These are phyloP conservation scores for Heimioporus sp. DNA, from an alignment of 768 basidiomycete species.

Conservation along the genomic window DNA sequence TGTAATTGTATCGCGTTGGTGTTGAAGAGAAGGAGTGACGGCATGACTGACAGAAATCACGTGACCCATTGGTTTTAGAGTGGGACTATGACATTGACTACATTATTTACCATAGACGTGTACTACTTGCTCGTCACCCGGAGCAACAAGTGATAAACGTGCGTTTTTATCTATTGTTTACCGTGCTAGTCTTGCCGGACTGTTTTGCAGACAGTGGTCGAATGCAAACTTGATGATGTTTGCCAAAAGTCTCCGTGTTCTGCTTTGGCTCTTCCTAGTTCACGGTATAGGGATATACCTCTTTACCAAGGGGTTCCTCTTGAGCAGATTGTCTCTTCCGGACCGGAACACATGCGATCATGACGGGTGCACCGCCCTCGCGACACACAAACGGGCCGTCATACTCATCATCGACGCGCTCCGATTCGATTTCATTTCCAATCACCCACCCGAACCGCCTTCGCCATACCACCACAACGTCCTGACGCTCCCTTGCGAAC, in stretches of 20 bases:
- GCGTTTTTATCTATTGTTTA: no score
- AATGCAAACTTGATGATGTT: conserved; percentile 19
- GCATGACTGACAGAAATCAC: background rate
- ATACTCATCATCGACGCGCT: conserved; percentile 89
- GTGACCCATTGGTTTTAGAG: background rate
- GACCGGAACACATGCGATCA: conserved; percentile 51
- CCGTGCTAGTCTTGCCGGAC: background rate
- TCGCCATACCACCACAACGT: conserved; percentile 81
- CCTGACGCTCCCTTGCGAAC: conserved; percentile 71
- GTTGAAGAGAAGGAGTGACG: no score
- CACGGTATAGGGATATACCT: conserved; percentile 83
- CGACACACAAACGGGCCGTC: conserved; percentile 78
- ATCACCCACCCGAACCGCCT: conserved; percentile 51
- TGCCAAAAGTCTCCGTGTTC: conserved; percentile 22
- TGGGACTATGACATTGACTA: no score
- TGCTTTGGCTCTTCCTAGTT: conserved; percentile 60
- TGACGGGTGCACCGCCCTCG: conserved; percentile 35
- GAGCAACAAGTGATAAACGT: no score
- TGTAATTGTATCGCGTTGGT: conserved; percentile 33
- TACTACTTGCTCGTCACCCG: no score
- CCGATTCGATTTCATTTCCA: conserved; percentile 89
- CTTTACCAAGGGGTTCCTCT: conserved; percentile 90
- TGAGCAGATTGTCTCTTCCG: conserved; percentile 54
- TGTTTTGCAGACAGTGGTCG: background rate
- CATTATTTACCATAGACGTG: no score